phyloP scores from a whole-genome alignment of 768 basidiomycete genomes.

The Auricularia sp. region DNA sequence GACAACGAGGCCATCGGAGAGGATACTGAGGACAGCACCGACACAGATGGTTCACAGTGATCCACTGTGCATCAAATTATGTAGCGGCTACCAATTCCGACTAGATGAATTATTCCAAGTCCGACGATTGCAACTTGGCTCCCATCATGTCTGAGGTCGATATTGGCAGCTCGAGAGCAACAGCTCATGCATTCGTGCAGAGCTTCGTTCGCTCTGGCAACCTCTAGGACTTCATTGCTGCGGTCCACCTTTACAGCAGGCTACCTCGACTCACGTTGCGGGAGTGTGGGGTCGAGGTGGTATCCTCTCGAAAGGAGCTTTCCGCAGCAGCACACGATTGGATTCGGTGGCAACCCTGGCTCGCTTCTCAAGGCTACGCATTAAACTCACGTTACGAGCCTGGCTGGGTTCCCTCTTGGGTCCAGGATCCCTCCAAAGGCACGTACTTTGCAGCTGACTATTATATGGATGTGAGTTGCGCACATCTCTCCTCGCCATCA shows the following conservation, averaged over 20 bases:
- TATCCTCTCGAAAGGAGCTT: background rate
- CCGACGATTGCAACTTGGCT: no score
- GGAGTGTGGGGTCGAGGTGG: background rate
- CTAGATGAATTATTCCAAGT: no score
- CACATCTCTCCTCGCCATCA: background rate
- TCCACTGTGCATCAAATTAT: no score
- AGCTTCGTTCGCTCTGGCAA: background rate
- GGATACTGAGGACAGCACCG: no score
- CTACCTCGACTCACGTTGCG: background rate
- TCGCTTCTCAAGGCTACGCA: slow-evolving; percentile 9
- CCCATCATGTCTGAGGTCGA: no score
- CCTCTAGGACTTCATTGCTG: background rate
- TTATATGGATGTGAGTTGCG: background rate
- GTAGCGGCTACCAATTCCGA: no score
- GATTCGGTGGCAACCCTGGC: background rate
- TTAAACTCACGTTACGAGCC: slow-evolving; percentile 10
- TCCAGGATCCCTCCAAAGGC: background rate
- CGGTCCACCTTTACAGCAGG: background rate
- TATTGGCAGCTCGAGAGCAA: no score
- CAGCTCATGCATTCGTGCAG: no score
- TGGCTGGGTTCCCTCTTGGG: slow-evolving; percentile 13
- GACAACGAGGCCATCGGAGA: no score
- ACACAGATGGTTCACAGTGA: no score
- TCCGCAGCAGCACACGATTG: background rate
- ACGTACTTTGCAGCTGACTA: background rate